Evolutionary conservation across 2,329 filamentous ascomycete species (phyloP).

Genomic region (Calcarisporium arbuscula): DNA sequence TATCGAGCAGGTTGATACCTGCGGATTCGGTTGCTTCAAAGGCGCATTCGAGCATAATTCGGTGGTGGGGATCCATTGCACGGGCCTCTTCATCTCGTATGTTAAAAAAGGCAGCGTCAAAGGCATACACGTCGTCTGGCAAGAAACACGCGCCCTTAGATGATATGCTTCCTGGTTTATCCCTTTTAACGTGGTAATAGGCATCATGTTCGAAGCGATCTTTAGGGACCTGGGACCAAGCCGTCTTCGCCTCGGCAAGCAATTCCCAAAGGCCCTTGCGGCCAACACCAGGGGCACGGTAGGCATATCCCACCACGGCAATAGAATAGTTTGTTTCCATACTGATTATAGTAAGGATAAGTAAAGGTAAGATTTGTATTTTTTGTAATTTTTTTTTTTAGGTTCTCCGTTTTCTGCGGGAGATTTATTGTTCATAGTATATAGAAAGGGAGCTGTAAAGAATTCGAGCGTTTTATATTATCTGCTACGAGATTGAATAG

Average conservation of each 20-base stretch:
- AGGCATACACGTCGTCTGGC: constrained; percentile 25
- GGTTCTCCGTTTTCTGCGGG: too few species aligned
- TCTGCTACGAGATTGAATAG: too few species aligned
- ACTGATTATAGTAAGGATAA: too few species aligned
- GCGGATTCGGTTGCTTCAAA: constrained; percentile 43
- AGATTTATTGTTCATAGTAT: too few species aligned
- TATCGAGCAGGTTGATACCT: constrained; percentile 36
- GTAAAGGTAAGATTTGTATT: too few species aligned
- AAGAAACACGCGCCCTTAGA: constrained; percentile 16
- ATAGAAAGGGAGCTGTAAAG: too few species aligned
- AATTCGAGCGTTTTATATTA: too few species aligned
- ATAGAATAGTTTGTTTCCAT: too few species aligned
- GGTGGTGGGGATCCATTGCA: constrained; percentile 40
- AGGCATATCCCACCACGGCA: constrained; percentile 8
- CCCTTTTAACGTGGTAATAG: constrained; percentile 24
- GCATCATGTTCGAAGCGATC: constrained; percentile 37
- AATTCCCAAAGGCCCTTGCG: constrained; percentile 10
- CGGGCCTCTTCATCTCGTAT: constrained; percentile 37
- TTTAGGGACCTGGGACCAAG: constrained; percentile 30
- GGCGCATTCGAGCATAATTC: constrained; percentile 40
- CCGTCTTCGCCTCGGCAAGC: constrained; percentile 19
- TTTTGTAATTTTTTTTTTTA: too few species aligned
- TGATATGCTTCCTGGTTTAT: constrained; percentile 7
- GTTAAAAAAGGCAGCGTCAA: constrained; percentile 41
- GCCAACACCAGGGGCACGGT: constrained; percentile 9